phyloP scores from a whole-genome alignment of 306 rosid genomes.

The Glycine soja region DNA sequence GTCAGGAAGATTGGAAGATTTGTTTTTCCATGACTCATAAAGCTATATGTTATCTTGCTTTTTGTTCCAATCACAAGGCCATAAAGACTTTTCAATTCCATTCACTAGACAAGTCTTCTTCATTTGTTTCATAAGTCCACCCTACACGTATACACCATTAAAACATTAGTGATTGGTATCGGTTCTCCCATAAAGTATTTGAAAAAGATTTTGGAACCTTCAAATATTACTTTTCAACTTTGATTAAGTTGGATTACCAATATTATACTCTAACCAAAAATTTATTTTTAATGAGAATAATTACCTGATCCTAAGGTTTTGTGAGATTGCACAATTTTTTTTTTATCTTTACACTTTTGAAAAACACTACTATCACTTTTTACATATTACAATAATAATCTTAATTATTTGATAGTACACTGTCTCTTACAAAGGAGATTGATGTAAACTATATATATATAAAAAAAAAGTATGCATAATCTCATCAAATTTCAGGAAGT shows the following conservation, averaged over 20 bases:
- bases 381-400: too few species aligned
- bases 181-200: slow-evolving; percentile 2
- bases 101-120: slow-evolving; percentile 4
- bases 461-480: too few species aligned
- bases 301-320: too few species aligned
- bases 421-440: too few species aligned
- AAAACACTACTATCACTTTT: too few species aligned
- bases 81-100: not conserved
- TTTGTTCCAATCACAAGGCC: not conserved
- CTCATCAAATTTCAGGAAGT: too few species aligned
- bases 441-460: too few species aligned
- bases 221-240: slow-evolving; percentile 13
- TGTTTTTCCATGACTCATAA: not conserved
- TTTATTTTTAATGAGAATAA: too few species aligned
- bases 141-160: slow-evolving; percentile 5
- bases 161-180: not conserved
- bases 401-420: too few species aligned
- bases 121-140: slow-evolving; percentile 1
- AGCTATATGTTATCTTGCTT: not conserved
- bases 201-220: slow-evolving; percentile 33
- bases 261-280: too few species aligned
- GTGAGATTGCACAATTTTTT: too few species aligned
- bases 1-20: not conserved
- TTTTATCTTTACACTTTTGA: too few species aligned
- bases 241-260: slow-evolving; percentile 21